Base-by-base conservation (phyloP, 441 rosid genomes). In the California macrophylla region DNA sequence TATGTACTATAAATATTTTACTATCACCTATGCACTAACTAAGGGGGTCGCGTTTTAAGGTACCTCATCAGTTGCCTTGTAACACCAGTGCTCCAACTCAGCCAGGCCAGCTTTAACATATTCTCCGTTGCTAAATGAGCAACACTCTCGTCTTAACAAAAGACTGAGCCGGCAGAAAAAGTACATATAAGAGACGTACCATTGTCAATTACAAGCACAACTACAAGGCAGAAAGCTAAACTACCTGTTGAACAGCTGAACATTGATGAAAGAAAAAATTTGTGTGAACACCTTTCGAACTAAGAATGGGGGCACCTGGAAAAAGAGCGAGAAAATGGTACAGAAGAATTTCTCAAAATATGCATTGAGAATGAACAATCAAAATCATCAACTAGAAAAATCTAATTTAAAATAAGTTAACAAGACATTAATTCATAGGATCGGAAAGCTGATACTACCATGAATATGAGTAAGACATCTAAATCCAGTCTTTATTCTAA, bases 71-170 rank as follows among this genome's bases (percentile, higher is more conserved):
- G 98, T 95, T 78, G 98, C 98, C 70, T 87, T 85, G 73, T 84
- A 89, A 78, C 98, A 92, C 99, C 97, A 95, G 64, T 92, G 95
- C 75, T 95, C 99, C 78, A 95, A 76, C 80, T 95, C 99, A 72
- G 96, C 93, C 73, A 95, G 75, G 69, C 99, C 99, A 20, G 98
- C 89, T 80, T 92, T 96, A 9, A 92, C 98, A 58, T 96, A 92
- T 77, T 96, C 99, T 0, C 99, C 99, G 69, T 96, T 96, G 76
- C 98, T 92, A 77, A 96, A 96, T n/a, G 98, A 92, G 74, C 99
- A 96, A 66, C 99, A 92, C 75, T 96, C 99, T 60, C 99, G 86
- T 79, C 99, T 84, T 71, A 96, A 74, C 42, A 92, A 69, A 78
- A 95, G 96, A 61, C 99, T 92, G 89, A 72, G 70, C 63, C 29